phyloP scores from a whole-genome alignment of 176 grass and related monocot genomes.

The Zoysia japonica region DNA sequence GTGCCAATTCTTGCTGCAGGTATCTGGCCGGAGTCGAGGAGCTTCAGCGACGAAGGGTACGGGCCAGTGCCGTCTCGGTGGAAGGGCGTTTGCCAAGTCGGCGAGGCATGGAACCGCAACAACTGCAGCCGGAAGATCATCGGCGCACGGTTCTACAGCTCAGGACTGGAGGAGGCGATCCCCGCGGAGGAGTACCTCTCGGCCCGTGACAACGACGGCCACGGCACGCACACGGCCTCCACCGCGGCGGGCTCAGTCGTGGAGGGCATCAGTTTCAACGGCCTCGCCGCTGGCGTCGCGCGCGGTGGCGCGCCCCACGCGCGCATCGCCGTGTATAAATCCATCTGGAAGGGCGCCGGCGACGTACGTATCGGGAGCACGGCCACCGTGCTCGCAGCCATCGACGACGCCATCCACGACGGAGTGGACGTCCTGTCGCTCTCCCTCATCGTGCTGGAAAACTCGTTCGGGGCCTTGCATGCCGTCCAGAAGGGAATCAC shows the following conservation, averaged over 20 bases:
- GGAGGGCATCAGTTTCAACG: conserved; percentile 13
- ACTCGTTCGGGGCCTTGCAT: conserved; percentile 25
- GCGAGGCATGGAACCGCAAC: neutral
- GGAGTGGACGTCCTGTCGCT: conserved; percentile 34
- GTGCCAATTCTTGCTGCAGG: neutral
- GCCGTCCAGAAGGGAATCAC: conserved; percentile 41
- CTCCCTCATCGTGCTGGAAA: neutral
- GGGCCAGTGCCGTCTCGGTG: conserved; percentile 7
- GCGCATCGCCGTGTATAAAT: conserved; percentile 36
- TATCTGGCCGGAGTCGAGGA: conserved; percentile 21
- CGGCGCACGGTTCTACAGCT: conserved; percentile 28
- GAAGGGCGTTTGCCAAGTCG: conserved; percentile 3
- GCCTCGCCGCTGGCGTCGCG: neutral
- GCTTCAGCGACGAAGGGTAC: conserved; percentile 33
- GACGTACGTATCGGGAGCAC: neutral
- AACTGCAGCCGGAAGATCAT: conserved; percentile 47
- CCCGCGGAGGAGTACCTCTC: neutral
- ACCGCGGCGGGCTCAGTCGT: conserved; percentile 13
- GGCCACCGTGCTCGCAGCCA: conserved; percentile 30
- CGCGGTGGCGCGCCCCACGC: conserved; percentile 22
- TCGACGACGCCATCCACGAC: conserved; percentile 44
- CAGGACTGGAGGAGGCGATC: neutral
- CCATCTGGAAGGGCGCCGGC: neutral
- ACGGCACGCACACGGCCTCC: conserved; percentile 46
- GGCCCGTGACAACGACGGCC: neutral